These are phyloP conservation scores for Nicotiana benthamiana DNA, from an alignment of 257 asterid species.

Conservation along the genomic window DNA sequence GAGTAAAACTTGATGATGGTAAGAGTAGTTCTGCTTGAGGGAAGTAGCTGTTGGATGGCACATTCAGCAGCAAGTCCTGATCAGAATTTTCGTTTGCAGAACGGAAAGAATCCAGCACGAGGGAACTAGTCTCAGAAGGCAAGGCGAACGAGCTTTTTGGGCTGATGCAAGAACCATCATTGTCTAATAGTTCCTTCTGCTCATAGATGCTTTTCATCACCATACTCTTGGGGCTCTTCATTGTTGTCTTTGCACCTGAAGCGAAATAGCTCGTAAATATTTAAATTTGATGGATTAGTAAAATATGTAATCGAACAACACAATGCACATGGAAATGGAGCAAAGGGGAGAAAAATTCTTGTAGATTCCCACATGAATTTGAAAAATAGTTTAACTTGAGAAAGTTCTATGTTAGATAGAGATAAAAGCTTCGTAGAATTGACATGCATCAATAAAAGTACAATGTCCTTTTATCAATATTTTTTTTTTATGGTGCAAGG, in stretches of 20 bases:
- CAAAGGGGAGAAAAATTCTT: not conserved
- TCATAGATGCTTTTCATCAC: constrained; percentile 28
- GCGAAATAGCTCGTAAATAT: not conserved
- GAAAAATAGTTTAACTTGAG: not conserved
- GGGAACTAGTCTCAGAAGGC: constrained; percentile 45
- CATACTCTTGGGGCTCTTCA: constrained; percentile 49
- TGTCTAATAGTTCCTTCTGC: constrained; percentile 36
- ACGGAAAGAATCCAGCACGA: constrained; percentile 38
- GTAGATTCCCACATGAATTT: not conserved
- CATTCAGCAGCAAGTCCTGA: constrained; percentile 62
- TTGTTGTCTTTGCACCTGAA: constrained; percentile 47
- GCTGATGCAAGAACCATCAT: constrained; percentile 34
- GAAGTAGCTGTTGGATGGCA: constrained; percentile 56
- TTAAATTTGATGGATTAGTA: not conserved
- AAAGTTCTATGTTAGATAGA: not conserved
- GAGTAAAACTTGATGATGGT: constrained; percentile 38
- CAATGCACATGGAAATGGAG: not conserved
- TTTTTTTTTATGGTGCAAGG: too few species aligned
- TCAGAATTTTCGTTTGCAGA: constrained; percentile 39
- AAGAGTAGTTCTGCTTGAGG: constrained; percentile 77
- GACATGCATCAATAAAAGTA: too few species aligned
- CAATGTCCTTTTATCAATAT: too few species aligned
- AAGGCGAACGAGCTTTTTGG: constrained; percentile 44
- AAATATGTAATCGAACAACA: not conserved
- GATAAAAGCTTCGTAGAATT: not conserved